Evolutionary conservation across 768 basidiomycete genomes (phyloP).

Genomic region (Trametes meyenii): DNA sequence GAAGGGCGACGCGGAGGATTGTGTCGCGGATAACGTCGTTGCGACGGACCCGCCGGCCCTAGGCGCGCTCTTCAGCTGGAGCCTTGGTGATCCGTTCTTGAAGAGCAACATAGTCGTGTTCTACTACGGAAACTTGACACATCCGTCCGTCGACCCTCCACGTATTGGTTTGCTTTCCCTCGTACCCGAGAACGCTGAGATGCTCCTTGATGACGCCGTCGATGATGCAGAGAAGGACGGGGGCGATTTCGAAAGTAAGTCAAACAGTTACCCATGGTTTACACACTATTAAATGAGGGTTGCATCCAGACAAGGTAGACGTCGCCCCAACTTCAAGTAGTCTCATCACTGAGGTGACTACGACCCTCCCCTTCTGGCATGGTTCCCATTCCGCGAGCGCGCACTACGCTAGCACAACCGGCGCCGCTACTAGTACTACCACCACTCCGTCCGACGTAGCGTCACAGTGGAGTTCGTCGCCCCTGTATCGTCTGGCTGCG

Average conservation of each 20-base stretch:
- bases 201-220: constrained; percentile 41
- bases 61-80: constrained; percentile 75
- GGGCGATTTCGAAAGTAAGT: constrained; percentile 22
- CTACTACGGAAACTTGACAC: constrained; percentile 72
- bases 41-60: constrained; percentile 63
- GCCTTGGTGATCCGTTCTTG: constrained; percentile 74
- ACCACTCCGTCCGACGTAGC: too few relatives aligned
- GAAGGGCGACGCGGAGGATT: constrained; percentile 43
- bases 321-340: constrained; percentile 14
- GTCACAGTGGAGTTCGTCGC: neutral
- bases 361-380: too few relatives aligned
- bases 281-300: too few relatives aligned
- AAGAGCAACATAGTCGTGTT: constrained; percentile 76
- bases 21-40: constrained; percentile 55
- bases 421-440: too few relatives aligned
- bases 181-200: constrained; percentile 57
- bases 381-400: neutral
- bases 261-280: neutral
- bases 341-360: constrained; percentile 6
- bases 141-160: constrained; percentile 69
- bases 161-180: constrained; percentile 76
- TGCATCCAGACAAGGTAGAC: constrained; percentile 4
- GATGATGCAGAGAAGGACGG: constrained; percentile 33
- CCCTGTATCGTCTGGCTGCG: too few relatives aligned
- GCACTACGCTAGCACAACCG: too few relatives aligned